Evolutionary conservation across 495 filamentous ascomycete genomes (phyloP).

Genomic region (Podospora conica): DNA sequence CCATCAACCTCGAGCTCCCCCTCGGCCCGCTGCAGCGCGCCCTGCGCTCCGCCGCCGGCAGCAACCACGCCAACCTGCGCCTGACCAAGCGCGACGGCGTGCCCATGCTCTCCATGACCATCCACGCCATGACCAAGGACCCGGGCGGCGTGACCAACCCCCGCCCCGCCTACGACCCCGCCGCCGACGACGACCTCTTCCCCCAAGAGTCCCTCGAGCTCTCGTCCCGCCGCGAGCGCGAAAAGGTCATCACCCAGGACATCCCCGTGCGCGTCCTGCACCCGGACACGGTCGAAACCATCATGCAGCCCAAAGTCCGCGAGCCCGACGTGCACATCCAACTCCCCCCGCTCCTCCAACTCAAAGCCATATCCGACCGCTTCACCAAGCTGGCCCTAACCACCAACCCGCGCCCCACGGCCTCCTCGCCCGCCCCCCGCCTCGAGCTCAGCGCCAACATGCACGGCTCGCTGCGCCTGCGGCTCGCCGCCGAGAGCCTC

Average conservation of each 20-base stretch:
- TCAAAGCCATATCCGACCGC: slow-evolving; percentile 88
- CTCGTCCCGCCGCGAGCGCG: slow-evolving; percentile 53
- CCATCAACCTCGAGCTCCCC: slow-evolving; percentile 93
- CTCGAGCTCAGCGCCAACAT: slow-evolving; percentile 83
- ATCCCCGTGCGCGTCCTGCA: slow-evolving; percentile 87
- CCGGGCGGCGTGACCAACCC: slow-evolving; percentile 20
- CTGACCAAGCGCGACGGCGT: slow-evolving; percentile 86
- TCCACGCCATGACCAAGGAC: slow-evolving; percentile 56
- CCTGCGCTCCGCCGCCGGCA: slow-evolving; percentile 73
- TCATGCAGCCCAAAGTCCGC: slow-evolving; percentile 83
- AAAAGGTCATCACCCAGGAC: slow-evolving; percentile 91
- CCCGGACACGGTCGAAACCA: slow-evolving; percentile 67
- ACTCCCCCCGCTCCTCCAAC: slow-evolving; percentile 71
- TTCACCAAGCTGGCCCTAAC: slow-evolving; percentile 70
- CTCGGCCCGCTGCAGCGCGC: slow-evolving; percentile 74
- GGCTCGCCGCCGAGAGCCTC: slow-evolving; percentile 70
- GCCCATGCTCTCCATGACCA: slow-evolving; percentile 79
- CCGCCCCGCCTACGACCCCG: slow-evolving; percentile 35
- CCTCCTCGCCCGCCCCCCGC: slow-evolving; percentile 16
- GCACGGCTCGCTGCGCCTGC: slow-evolving; percentile 75
- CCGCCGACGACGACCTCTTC: slow-evolving; percentile 38
- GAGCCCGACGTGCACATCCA: slow-evolving; percentile 94
- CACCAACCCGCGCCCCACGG: slow-evolving; percentile 19
- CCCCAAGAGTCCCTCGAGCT: slow-evolving; percentile 44
- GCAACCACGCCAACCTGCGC: slow-evolving; percentile 71